Conservation (phyloP, 2,329 filamentous ascomycete genomes). For the Ceratocystis huliohia region DNA sequence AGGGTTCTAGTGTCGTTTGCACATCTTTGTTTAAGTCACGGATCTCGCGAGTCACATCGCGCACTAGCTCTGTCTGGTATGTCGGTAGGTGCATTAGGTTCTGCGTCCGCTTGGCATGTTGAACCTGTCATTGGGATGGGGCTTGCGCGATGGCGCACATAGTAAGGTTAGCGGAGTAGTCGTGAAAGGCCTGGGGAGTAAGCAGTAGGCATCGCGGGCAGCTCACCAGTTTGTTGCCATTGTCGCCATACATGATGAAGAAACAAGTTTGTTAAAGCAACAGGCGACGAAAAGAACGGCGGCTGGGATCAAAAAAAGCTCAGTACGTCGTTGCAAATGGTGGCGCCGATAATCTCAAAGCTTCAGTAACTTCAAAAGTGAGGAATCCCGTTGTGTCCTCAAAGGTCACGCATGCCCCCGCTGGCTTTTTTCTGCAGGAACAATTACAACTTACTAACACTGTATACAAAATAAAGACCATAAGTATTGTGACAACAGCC, state of each 20-base stretch:
- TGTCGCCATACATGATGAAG: constrained; percentile 21
- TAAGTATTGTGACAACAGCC: not conserved
- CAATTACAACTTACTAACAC: not conserved
- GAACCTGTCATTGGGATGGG: constrained; percentile 27
- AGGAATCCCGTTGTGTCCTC: too few species aligned
- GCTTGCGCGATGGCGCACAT: constrained; percentile 42
- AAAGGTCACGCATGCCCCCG: not conserved
- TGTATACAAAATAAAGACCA: not conserved
- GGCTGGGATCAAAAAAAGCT: not conserved
- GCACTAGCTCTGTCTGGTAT: constrained; percentile 85
- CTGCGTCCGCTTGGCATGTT: constrained; percentile 90
- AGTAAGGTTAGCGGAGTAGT: not conserved
- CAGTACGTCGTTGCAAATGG: too few species aligned
- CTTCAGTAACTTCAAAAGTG: too few species aligned
- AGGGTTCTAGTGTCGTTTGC: constrained; percentile 63
- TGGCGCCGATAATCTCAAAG: too few species aligned
- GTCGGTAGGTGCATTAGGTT: constrained; percentile 74
- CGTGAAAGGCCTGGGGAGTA: not conserved
- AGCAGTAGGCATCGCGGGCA: not conserved
- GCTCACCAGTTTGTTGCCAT: constrained; percentile 22
- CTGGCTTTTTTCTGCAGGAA: not conserved
- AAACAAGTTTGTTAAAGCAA: too few species aligned
- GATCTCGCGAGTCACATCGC: constrained; percentile 77
- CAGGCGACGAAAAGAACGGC: not conserved
- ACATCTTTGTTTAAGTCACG: constrained; percentile 86